Conservation (phyloP, 2,329 filamentous ascomycete species). For the Huntiella omanensis region DNA sequence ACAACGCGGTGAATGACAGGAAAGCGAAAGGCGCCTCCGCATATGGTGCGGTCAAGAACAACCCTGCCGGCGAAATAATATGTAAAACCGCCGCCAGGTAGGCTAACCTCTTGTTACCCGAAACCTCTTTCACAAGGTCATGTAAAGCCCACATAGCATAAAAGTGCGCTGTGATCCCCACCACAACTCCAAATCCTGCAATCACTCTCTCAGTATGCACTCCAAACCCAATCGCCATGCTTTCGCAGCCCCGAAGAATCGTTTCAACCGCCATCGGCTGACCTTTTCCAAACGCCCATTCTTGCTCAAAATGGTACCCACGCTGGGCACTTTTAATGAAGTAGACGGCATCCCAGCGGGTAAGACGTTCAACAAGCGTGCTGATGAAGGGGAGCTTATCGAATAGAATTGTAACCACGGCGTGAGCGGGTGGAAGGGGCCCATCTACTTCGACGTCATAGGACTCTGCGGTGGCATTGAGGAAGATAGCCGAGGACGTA, state of each 20-base stretch:
- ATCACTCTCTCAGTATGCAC: constrained; percentile 7
- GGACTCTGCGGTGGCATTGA: constrained; percentile 12
- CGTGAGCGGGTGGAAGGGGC: constrained; percentile 3
- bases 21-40: constrained; percentile 63
- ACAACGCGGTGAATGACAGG: constrained; percentile 55
- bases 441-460: constrained; percentile 21
- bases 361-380: constrained; percentile 34
- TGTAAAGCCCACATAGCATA: constrained; percentile 60
- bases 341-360: constrained; percentile 69
- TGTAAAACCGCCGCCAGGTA: constrained; percentile 47
- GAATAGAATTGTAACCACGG: constrained; percentile 14
- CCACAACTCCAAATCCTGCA: constrained; percentile 37
- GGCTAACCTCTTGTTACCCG: constrained; percentile 35
- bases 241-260: constrained; percentile 5
- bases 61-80: constrained; percentile 66
- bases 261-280: constrained; percentile 20
- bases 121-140: constrained; percentile 43
- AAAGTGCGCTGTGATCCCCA: constrained; percentile 61
- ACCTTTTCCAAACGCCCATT: constrained; percentile 57
- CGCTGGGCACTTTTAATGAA: constrained; percentile 43
- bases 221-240: constrained; percentile 8
- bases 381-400: not conserved
- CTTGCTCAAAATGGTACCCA: constrained; percentile 59
- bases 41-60: constrained; percentile 80
- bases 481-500: constrained; percentile 43